Base-by-base conservation (phyloP, 768 basidiomycete genomes). In the Saitozyma sp. region DNA sequence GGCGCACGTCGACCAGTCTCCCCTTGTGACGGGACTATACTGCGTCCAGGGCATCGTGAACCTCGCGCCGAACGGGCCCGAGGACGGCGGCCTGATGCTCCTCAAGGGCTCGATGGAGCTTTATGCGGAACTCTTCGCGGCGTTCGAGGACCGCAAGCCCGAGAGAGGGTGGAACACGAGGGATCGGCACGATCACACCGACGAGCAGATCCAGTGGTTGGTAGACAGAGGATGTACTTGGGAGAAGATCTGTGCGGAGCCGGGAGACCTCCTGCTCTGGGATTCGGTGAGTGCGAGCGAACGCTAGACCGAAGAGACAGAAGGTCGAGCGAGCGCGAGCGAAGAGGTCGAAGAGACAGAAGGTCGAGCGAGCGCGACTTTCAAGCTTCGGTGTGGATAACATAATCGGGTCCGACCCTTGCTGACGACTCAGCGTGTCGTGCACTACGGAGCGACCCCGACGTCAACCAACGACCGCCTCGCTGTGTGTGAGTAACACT, bases 211-310 rank as follows among this genome's bases (percentile, higher is more conserved):
- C 17, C 53, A 74, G 52, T 79, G 78, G 78, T 62, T 76, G 37
- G 40, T 63, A 16, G 76, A 71, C 37, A 60, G 59, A 14, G 78
- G 78, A 8, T 77, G 66, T 57, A 69, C 73, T 48, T 75, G 64
- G 62, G 56, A 66, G 54, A 79, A 79, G 63, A 69, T 77, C 17
- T 56, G 54, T 42, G 66, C 64, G 14, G 74, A 66, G 2, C 74
- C 74, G 6, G 78, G 78, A 13, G 78, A 77, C 51, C 62, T 80
- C 20, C 66, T 79, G 29, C 58, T 79, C 1, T 80, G 79, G 75
- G 71, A 79, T 51, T 63, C 58, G 19, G 63, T 61, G 39, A 63
- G 57, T 50, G 13, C 29, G 29, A 5, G 29, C 29, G 29, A 29
- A 5, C 2, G 29, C 29, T 2, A 29, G 29, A 5, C 29, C 29